These are phyloP conservation scores for Backusella morwellensis DNA, from an alignment of 192 early-diverging fungal species.

Conservation along the genomic window DNA sequence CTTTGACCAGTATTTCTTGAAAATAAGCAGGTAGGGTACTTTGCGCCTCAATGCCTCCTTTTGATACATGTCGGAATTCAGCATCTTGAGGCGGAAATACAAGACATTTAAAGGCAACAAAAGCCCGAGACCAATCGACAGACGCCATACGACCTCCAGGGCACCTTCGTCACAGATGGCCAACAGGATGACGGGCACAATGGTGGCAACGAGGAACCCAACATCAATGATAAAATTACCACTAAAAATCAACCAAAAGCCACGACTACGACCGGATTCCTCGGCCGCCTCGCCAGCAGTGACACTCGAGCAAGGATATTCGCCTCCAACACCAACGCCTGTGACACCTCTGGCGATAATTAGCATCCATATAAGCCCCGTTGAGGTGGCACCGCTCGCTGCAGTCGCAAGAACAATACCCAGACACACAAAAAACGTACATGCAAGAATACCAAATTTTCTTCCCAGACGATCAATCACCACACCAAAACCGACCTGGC, in stretches of 20 bases:
- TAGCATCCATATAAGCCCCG: slow-evolving; percentile 43
- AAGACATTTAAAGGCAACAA: slow-evolving; percentile 41
- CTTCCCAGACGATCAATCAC: slow-evolving; percentile 49
- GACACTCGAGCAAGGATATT: slow-evolving; percentile 51
- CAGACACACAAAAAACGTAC: slow-evolving; percentile 39
- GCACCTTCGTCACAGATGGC: slow-evolving; percentile 41
- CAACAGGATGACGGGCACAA: slow-evolving; percentile 39
- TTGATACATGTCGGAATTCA: slow-evolving; percentile 48
- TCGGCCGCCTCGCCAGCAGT: slow-evolving; percentile 50
- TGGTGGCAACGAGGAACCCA: slow-evolving; percentile 42
- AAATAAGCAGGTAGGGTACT: slow-evolving; percentile 48
- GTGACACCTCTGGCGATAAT: slow-evolving; percentile 36
- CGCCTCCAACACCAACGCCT: slow-evolving; percentile 48
- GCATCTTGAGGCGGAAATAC: slow-evolving; percentile 59
- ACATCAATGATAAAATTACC: slow-evolving; percentile 47
- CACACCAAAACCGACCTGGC: slow-evolving; percentile 45
- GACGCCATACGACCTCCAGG: slow-evolving; percentile 46
- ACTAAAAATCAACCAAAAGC: slow-evolving; percentile 47
- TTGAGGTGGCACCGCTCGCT: slow-evolving; percentile 31
- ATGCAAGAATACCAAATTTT: slow-evolving; percentile 47
- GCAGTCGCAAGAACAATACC: slow-evolving; percentile 41
- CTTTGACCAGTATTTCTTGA: slow-evolving; percentile 50
- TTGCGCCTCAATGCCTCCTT: slow-evolving; percentile 46
- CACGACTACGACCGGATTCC: slow-evolving; percentile 42
- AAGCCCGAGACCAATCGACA: slow-evolving; percentile 51